These are phyloP conservation scores for Pichia sp. DNA, from an alignment of 1,139 yeast species.

Conservation along the genomic window DNA sequence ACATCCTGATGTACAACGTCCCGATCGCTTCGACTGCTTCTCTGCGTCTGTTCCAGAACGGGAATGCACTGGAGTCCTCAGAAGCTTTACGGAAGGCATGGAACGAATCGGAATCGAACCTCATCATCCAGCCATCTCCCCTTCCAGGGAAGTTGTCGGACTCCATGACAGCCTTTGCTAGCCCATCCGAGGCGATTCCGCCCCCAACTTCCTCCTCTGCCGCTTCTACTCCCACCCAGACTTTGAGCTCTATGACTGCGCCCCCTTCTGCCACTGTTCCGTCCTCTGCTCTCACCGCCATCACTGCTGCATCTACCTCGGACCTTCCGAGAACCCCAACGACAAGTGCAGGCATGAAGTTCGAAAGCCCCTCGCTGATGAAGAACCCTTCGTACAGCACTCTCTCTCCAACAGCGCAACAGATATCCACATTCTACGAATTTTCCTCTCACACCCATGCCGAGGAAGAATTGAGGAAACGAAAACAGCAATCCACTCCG, in stretches of 20 bases:
- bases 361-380: slow-evolving; percentile 38
- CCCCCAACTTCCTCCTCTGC: background rate
- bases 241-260: background rate
- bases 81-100: slow-evolving; percentile 28
- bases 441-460: slow-evolving; percentile 36
- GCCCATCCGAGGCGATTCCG: background rate
- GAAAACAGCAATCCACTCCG: slow-evolving; percentile 22
- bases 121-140: slow-evolving; percentile 29
- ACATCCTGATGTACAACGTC: slow-evolving; percentile 42
- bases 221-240: background rate
- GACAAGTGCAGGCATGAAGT: background rate
- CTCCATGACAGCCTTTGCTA: background rate
- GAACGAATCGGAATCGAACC: slow-evolving; percentile 21
- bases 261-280: background rate
- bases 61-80: slow-evolving; percentile 20
- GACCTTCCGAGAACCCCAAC: background rate
- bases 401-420: slow-evolving; percentile 39
- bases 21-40: slow-evolving; percentile 42
- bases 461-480: slow-evolving; percentile 34
- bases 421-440: slow-evolving; percentile 41
- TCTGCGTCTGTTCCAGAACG: slow-evolving; percentile 32
- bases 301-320: background rate
- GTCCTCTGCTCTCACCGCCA: background rate
- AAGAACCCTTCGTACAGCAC: slow-evolving; percentile 32
- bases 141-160: slow-evolving; percentile 26